phyloP scores from a whole-genome alignment of 225 moss, liverwort and hornwort genomes.

The Anthoceros angustus region DNA sequence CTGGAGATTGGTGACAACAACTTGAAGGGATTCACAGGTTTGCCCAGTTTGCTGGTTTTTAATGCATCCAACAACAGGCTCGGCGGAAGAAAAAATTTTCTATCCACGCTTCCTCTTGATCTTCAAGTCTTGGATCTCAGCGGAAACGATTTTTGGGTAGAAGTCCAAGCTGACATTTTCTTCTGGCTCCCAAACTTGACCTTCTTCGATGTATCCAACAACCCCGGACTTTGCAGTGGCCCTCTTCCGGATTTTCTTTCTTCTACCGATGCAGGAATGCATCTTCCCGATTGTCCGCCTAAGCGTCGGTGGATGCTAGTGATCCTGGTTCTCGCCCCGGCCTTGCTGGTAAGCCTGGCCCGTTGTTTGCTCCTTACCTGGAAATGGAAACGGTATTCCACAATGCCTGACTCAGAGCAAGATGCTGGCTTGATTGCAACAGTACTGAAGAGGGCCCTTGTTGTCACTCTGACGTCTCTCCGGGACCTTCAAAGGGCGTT shows the following conservation, averaged over 20 bases:
- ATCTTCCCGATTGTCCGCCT: conserved; percentile 5
- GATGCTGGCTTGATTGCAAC: conserved; percentile 13
- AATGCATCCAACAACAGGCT: background rate
- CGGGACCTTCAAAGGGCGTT: conserved; percentile 8
- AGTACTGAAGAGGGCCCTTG: conserved; percentile 6
- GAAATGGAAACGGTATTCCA: conserved; percentile 7
- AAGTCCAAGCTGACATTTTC: background rate
- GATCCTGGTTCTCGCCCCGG: background rate
- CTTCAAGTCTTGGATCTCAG: conserved; percentile 10
- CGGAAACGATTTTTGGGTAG: conserved; percentile 5
- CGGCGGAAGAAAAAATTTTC: no score
- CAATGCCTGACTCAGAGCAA: conserved; percentile 5
- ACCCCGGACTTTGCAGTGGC: background rate
- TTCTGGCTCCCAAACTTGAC: background rate
- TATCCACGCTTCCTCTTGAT: background rate
- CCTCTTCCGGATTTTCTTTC: background rate
- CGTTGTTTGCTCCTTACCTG: conserved; percentile 6
- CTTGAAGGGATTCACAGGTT: no score
- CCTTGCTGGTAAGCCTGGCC: background rate
- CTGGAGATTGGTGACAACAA: no score
- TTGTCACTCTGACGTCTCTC: background rate
- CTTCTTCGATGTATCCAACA: conserved; percentile 6
- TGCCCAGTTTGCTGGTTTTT: background rate
- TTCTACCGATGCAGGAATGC: conserved; percentile 4
- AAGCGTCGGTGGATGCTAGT: conserved; percentile 3